Evolutionary conservation across 306 rosid genomes (phyloP), one percentile per base, ranked within the genome.

Genomic region (Senna tora): DNA sequence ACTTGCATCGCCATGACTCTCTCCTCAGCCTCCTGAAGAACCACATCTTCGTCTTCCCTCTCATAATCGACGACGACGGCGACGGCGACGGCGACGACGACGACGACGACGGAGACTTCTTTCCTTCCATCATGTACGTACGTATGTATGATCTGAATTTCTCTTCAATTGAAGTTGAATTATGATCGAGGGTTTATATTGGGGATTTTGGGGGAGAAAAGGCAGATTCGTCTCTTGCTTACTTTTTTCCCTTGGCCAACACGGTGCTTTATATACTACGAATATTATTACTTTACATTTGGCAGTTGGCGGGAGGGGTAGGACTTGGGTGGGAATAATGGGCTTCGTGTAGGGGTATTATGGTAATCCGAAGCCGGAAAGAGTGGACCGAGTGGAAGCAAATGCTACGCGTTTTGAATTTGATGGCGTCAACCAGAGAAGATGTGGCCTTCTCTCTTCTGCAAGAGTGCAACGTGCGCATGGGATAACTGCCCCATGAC

Each of bases 21-120:
- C 70, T 85, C 77, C 77, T 84, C 69, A 83, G 65, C 75, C 60
- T 74, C 91, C 69, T 87, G 50, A 84, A 83, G 15, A 65, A 25
- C 79, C 87, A 69, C 57, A 72, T 75, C 73, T 73, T 90, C n/a
- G n/a, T n/a, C 84, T 87, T 89, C 5, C 71, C 65, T 10, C 1
- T 43, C 4, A 0, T 43, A 5, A 4, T 7, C 39, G n/a, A n/a
- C n/a, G n/a, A n/a, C n/a, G n/a, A n/a, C n/a, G n/a, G n/a, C n/a
- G n/a, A n/a, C n/a, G n/a, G n/a, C n/a, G n/a, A n/a, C n/a, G n/a
- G n/a, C n/a, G n/a, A n/a, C n/a, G n/a, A n/a, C n/a, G n/a, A n/a
- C n/a, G n/a, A n/a, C n/a, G n/a, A n/a, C n/a, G n/a, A n/a, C n/a
- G n/a, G n/a, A n/a, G n/a, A n/a, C n/a, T n/a, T n/a, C n/a, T n/a